Percentiles rank a stretch among this genome's conserved stretches.
These are phyloP conservation scores for Kurtzmaniella quercitrusa DNA, from an alignment of 1,139 yeast genomes.

Conservation along the genomic window DNA sequence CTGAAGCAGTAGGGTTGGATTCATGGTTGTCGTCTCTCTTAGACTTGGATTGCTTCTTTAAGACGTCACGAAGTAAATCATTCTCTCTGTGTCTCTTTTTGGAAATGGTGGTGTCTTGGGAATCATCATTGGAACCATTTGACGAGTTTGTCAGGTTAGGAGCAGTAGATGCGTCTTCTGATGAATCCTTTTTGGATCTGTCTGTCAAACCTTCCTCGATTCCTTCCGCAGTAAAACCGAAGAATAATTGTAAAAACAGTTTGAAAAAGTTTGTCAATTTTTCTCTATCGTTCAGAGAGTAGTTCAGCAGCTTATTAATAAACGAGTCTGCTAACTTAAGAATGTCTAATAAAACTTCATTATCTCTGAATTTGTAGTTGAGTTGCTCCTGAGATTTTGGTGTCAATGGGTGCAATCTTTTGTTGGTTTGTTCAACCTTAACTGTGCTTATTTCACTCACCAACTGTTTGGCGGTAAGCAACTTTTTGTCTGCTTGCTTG, in stretches of 20 bases:
- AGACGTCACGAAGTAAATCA: conserved; percentile 70
- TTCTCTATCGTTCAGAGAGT: conserved; percentile 79
- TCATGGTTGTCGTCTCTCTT: conserved; percentile 36
- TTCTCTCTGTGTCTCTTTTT: conserved; percentile 57
- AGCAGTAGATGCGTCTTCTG: conserved; percentile 11
- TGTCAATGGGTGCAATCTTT: conserved; percentile 80
- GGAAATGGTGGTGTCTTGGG: background rate
- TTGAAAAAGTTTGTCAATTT: conserved; percentile 69
- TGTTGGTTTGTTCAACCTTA: conserved; percentile 77
- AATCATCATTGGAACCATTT: conserved; percentile 10
- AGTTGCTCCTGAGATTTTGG: conserved; percentile 85
- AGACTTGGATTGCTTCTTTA: conserved; percentile 60
- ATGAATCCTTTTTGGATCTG: conserved; percentile 17
- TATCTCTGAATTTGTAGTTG: conserved; percentile 61
- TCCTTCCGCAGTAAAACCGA: conserved; percentile 44
- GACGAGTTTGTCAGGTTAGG: conserved; percentile 6
- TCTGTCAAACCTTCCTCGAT: conserved; percentile 24
- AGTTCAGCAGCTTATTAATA: conserved; percentile 64
- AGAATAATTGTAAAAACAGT: conserved; percentile 66
- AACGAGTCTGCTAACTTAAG: conserved; percentile 66
- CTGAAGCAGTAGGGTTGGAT: conserved; percentile 29
- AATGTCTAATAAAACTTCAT: conserved; percentile 69
- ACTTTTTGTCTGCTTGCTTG: conserved; percentile 92
- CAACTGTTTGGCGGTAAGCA: conserved; percentile 83
- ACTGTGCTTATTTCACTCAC: conserved; percentile 90